Evolutionary conservation across 148 eudicot genomes (phyloP).

Genomic region (Arctostaphylos glauca): DNA sequence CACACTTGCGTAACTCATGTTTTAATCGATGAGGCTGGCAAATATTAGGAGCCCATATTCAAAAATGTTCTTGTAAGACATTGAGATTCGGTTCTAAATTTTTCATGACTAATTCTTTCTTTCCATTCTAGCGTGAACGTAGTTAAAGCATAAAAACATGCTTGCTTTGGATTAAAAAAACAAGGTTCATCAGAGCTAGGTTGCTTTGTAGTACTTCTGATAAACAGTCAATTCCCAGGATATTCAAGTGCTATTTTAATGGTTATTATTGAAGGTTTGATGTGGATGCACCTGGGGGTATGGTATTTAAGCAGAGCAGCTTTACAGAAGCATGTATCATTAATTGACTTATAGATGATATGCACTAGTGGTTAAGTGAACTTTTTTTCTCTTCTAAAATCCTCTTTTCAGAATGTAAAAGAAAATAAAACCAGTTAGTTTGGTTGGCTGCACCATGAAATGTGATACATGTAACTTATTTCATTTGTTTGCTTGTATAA

Average conservation of each 20-base stretch:
- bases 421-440: too few relatives aligned
- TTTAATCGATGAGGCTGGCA: conserved; percentile 74
- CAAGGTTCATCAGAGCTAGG: not conserved
- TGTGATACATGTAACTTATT: conserved; percentile 4
- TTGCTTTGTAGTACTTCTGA: not conserved
- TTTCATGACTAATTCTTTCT: conserved; percentile 2
- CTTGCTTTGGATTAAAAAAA: not conserved
- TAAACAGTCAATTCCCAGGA: not conserved
- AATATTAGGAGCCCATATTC: conserved; percentile 65
- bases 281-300: conserved; percentile 94
- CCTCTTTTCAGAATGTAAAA: too few relatives aligned
- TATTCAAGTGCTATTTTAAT: conserved; percentile 3
- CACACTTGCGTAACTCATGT: conserved; percentile 86
- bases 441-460: too few relatives aligned
- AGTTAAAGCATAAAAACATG: not conserved
- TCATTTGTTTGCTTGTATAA: conserved; percentile 1
- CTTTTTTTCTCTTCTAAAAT: too few relatives aligned
- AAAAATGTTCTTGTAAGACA: conserved; percentile 78
- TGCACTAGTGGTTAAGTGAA: too few relatives aligned
- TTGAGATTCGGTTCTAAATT: conserved; percentile 19
- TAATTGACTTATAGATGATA: too few relatives aligned
- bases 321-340: conserved; percentile 82
- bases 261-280: conserved; percentile 64
- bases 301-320: conserved; percentile 83
- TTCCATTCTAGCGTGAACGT: not conserved